These are phyloP conservation scores for Incumbomyces lentus DNA, from an alignment of 2,329 filamentous ascomycete species.

Conservation along the genomic window DNA sequence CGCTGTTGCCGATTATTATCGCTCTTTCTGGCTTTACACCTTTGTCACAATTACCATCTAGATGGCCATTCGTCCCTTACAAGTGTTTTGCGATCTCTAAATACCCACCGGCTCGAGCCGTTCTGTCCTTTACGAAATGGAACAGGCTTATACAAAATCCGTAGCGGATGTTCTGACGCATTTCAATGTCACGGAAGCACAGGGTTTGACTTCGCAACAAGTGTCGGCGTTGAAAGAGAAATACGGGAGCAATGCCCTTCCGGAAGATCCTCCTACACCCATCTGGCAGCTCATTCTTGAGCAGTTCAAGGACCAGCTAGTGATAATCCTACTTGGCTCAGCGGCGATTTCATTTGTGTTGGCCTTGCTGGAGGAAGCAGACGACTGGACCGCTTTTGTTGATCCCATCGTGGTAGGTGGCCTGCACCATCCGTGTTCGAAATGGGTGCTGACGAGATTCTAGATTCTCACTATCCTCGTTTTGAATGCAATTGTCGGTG, in stretches of 20 bases:
- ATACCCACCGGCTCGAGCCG: no score
- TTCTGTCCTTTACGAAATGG: constrained; percentile 30
- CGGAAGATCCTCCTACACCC: constrained; percentile 89
- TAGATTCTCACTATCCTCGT: constrained; percentile 94
- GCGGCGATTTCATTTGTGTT: constrained; percentile 88
- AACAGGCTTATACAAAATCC: constrained; percentile 42
- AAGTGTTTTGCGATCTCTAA: no score
- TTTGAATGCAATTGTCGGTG: constrained; percentile 91
- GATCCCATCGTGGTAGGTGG: constrained; percentile 80
- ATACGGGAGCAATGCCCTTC: constrained; percentile 52
- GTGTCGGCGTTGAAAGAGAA: constrained; percentile 36
- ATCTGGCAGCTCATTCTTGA: constrained; percentile 94
- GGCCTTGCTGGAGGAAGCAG: constrained; percentile 83
- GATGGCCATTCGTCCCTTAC: background rate
- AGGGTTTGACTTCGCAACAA: constrained; percentile 41
- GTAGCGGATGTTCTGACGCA: constrained; percentile 41
- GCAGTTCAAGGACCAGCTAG: constrained; percentile 98
- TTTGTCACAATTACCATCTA: constrained; percentile 2
- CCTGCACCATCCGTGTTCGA: background rate
- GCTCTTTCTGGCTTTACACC: background rate
- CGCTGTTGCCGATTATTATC: background rate
- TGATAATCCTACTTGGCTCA: constrained; percentile 86
- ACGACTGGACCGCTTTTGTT: constrained; percentile 94
- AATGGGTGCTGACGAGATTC: constrained; percentile 1
- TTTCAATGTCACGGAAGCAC: constrained; percentile 42